Conservation (phyloP, 2,329 filamentous ascomycete species). For the Capronia americana region DNA sequence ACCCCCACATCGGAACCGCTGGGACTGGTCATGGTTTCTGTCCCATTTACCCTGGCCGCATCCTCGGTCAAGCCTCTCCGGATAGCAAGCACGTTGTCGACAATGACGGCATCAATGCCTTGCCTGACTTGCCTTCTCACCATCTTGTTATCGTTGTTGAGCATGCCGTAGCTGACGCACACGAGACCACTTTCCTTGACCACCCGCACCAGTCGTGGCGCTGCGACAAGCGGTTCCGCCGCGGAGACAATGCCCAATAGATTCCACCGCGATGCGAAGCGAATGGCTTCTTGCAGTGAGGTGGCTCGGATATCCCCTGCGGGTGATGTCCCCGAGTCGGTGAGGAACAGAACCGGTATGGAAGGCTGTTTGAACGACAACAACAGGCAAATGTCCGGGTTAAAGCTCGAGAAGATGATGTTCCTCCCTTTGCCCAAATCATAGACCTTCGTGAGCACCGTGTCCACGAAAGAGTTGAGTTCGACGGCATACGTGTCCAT, state of each 20-base stretch:
- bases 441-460: constrained; percentile 87
- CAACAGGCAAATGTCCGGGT: constrained; percentile 93
- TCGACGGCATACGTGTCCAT: constrained; percentile 98
- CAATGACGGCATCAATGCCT: constrained; percentile 97
- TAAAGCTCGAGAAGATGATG: constrained; percentile 96
- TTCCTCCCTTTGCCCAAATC: constrained; percentile 81
- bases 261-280: constrained; percentile 95
- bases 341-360: constrained; percentile 93
- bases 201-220: constrained; percentile 84
- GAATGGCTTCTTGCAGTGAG: constrained; percentile 91
- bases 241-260: constrained; percentile 87
- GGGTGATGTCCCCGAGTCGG: constrained; percentile 79
- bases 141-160: constrained; percentile 86
- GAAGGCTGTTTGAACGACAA: constrained; percentile 96
- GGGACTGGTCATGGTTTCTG: not conserved
- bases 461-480: constrained; percentile 95
- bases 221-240: constrained; percentile 87
- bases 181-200: constrained; percentile 94
- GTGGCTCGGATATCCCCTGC: constrained; percentile 90
- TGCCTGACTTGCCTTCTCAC: constrained; percentile 92
- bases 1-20: not conserved
- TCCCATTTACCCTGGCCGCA: constrained; percentile 17
- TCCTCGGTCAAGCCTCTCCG: constrained; percentile 78
- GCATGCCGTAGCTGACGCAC: constrained; percentile 88
- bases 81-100: constrained; percentile 92